Percentiles rank a stretch among this genome's conserved stretches.
Evolutionary conservation across 2,329 filamentous ascomycete genomes (phyloP).

Genomic region (Ophiostoma perfectum): DNA sequence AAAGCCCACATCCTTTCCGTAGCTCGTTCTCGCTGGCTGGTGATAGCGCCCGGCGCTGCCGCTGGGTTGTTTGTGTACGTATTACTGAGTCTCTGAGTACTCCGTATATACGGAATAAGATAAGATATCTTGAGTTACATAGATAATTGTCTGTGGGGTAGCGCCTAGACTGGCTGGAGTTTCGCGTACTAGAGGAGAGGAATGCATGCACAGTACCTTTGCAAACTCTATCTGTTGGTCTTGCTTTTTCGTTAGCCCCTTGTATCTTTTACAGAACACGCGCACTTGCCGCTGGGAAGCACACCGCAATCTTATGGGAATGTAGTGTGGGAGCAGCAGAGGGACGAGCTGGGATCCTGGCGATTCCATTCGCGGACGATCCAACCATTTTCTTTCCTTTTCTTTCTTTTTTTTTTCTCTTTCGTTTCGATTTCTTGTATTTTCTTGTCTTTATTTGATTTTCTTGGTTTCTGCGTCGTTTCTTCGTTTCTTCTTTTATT

Average conservation of each 20-base stretch:
- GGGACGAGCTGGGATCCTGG: background rate
- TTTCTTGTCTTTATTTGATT: background rate
- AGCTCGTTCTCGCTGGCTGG: conserved; percentile 8
- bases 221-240: background rate
- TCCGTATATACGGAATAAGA: too few relatives aligned
- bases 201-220: background rate
- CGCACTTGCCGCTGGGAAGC: conserved; percentile 7
- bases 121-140: too few relatives aligned
- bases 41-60: conserved; percentile 3
- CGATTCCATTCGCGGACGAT: background rate
- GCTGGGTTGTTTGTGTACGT: background rate
- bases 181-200: too few relatives aligned
- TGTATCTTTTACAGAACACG: conserved; percentile 2
- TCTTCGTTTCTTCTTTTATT: background rate
- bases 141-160: too few relatives aligned
- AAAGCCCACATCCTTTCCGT: background rate
- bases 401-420: background rate
- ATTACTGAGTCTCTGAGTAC: background rate
- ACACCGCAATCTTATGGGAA: conserved; percentile 8
- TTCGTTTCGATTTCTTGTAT: background rate
- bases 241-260: background rate
- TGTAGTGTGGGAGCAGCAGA: background rate
- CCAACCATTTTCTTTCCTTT: background rate
- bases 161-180: too few relatives aligned
- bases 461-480: background rate